Conservation (phyloP, 176 grass and related monocot species). For the Metroxylon sagu region DNA sequence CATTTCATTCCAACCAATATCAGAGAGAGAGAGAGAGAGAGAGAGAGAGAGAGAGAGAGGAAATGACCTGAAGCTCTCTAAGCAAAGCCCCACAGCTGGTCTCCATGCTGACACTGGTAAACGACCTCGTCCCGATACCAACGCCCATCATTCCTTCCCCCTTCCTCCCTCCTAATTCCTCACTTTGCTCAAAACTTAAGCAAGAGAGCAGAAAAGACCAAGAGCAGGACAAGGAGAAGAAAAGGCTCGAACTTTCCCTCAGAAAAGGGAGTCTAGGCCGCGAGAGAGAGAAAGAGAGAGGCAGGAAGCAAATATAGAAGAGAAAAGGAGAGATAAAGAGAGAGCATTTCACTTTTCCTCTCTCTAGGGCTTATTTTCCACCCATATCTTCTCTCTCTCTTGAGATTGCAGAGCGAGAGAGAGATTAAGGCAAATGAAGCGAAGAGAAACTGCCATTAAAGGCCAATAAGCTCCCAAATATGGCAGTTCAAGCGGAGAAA, state of each 20-base stretch:
- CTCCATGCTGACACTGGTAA: slow-evolving; percentile 39
- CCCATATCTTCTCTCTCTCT: background rate
- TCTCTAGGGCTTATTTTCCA: background rate
- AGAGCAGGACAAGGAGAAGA: background rate
- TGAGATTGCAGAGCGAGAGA: background rate
- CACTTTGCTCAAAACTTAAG: no score
- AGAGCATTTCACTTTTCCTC: background rate
- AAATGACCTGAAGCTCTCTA: slow-evolving; percentile 76
- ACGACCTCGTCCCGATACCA: background rate
- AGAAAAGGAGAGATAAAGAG: background rate
- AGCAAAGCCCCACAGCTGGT: slow-evolving; percentile 64
- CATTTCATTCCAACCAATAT: no score
- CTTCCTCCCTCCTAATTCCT: background rate
- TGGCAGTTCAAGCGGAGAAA: no score
- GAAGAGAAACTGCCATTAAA: no score
- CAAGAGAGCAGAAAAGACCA: background rate
- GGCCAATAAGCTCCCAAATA: no score
- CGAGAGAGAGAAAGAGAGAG: no score
- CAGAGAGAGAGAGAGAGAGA: slow-evolving; percentile 14
- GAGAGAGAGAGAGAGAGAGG: slow-evolving; percentile 22
- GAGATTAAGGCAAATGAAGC: background rate
- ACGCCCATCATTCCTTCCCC: slow-evolving; percentile 8
- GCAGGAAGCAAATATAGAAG: background rate
- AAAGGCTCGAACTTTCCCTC: background rate
- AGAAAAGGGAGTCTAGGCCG: background rate